Evolutionary conservation across 1,139 yeast genomes (phyloP), one percentile per base, ranked within the genome.

Genomic region (Debaryomycetaceae sp.): DNA sequence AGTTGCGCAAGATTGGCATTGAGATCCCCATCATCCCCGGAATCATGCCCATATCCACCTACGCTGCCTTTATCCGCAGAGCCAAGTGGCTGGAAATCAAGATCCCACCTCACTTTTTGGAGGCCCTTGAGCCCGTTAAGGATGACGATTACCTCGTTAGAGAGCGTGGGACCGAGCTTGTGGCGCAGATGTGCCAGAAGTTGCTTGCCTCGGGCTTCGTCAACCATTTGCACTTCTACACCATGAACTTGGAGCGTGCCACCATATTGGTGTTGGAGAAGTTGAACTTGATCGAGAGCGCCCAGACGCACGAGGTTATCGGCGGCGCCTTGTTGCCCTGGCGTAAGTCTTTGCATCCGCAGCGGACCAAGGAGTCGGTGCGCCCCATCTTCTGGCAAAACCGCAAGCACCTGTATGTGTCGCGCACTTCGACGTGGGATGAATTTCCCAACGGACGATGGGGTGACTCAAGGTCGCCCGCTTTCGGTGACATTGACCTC

Each of bases 351-450:
- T 68, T 88, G 43, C 83, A 84, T 41, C 89, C 94, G 32, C 78
- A 76, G 41, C 73, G 96, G 58, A 74, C 75, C 36, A 79, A 82
- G 42, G 96, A 89, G 56, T 65, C 83, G 15, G 88, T 89, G 32
- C 77, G 96, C 48, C 98, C 98, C 12, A 89, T 91, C 43, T 89
- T 89, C 56, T 91, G 97, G 98, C 85, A 85, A 55, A 83, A 88
- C 57, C 77, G 96, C 63, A 89, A 89, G 52, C 84, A 83, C 56
- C 81, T 95, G 14, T 91, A 89, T 54, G 78, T 88, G 40, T 75
- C 88, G 26, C 75, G 98, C 56, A 91, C 97, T 13, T 79, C 94
- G 22, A 83, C 84, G 36, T 86, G 95, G 95, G 94, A 86, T 60
- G 96, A 86, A 55, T 86, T 85, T 53, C 96, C 96, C 31, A 86